Evolutionary conservation across 1,284 basidiomycete species (phyloP), one percentile per base, ranked within the genome.

Genomic region (Thelephora terrestris): DNA sequence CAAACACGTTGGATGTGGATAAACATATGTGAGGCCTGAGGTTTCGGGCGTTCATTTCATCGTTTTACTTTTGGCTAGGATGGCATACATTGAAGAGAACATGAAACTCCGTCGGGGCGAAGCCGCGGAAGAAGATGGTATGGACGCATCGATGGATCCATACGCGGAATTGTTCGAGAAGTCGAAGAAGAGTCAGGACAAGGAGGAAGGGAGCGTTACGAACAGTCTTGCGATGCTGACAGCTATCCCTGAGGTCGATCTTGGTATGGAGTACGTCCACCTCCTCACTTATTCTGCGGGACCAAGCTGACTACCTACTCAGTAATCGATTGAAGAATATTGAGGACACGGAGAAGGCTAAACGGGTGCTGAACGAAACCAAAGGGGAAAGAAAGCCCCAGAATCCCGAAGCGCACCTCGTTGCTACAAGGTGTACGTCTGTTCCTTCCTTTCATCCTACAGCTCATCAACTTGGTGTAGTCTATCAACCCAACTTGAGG

Each of bases 1-100:
- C 94, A 2, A 96, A 96, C 61, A 81, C 83, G 1, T 74, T 98
- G 10, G 94, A 97, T 60, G 92, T 97, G 5, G 94, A 99, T 69
- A 97, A 96, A 61, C 95, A 98, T 62, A 98, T 98, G 94, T 94
- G 51, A 42, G 86, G 3, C 12, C 29, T 32, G 3, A 5, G 12
- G 29, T 32, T 12, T 32, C 29, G 9, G 12, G 12, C 63, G 23
- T 35, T 16, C 23, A 38, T 43, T 34, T 32, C n/a, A 20, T 27
- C 37, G 29, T 34, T 46, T 44, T 24, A 45, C 45, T 32, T 42
- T 49, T 32, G 29, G 5, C 7, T 58, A 96, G 93, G 94, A 93
- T 98, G 89, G 89, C 85, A 2, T 98, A 95, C 59, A 98, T 98
- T 49, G 95, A 98, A 61, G 80, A 87, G 58, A 96, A 97, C 63